phyloP scores from a whole-genome alignment of 148 eudicot species.

The Selenicereus undatus region DNA sequence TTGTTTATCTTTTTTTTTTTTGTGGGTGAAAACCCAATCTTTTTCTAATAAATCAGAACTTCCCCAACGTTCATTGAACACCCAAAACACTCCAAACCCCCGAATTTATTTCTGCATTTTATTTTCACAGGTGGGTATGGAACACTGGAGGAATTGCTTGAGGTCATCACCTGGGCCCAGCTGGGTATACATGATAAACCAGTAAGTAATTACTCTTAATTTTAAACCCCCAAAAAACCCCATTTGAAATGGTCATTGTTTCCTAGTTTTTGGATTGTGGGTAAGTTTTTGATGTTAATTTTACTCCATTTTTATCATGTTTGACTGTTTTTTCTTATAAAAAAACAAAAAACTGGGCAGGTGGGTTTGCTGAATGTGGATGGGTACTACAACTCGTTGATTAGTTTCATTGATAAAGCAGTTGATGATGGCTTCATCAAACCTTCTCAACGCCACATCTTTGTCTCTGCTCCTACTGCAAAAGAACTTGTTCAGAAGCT shows the following conservation, averaged over 20 bases:
- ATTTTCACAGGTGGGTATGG: constrained; percentile 66
- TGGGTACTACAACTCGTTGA: constrained; percentile 58
- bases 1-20: not conserved
- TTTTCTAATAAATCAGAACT: constrained; percentile 4
- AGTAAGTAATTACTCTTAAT: constrained; percentile 26
- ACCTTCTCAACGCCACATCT: constrained; percentile 62
- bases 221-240: not conserved
- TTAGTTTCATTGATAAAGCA: constrained; percentile 70
- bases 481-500: constrained; percentile 68
- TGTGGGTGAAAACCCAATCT: no score
- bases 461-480: constrained; percentile 69
- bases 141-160: constrained; percentile 65
- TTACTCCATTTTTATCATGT: not conserved
- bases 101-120: not conserved
- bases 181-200: constrained; percentile 85
- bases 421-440: constrained; percentile 73
- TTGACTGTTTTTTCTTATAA: not conserved
- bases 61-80: constrained; percentile 15
- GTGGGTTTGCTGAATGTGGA: constrained; percentile 80
- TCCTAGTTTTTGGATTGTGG: not conserved
- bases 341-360: constrained; percentile 22
- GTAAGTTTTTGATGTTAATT: not conserved
- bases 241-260: not conserved
- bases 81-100: constrained; percentile 1
- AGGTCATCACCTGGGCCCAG: constrained; percentile 75